These are phyloP conservation scores for Hura crepitans DNA, from an alignment of 441 rosid species.

Conservation along the genomic window DNA sequence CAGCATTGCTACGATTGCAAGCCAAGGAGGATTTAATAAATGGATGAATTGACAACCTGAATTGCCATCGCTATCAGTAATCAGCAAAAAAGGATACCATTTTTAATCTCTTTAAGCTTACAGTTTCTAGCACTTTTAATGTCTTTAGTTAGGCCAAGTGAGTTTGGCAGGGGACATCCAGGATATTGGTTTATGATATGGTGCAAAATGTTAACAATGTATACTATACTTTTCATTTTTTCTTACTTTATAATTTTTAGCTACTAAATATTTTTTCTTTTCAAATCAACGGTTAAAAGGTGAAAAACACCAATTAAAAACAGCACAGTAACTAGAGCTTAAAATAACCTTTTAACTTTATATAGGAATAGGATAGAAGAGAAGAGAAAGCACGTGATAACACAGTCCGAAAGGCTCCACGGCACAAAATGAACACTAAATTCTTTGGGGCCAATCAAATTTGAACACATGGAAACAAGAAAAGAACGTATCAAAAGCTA, in stretches of 20 bases:
- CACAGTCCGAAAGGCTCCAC: constrained; percentile 15
- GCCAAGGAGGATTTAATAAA: constrained; percentile 23
- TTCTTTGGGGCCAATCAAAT: not conserved
- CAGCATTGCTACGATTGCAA: constrained; percentile 89
- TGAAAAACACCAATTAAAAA: too few relatives aligned
- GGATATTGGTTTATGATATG: constrained; percentile 51
- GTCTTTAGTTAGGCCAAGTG: constrained; percentile 88
- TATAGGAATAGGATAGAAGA: too few relatives aligned
- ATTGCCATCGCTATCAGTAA: not conserved
- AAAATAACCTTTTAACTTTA: too few relatives aligned
- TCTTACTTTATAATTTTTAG: too few relatives aligned
- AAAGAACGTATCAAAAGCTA: too few relatives aligned
- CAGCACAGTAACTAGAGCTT: too few relatives aligned
- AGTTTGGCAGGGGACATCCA: constrained; percentile 87
- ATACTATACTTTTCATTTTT: too few relatives aligned
- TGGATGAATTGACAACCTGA: not conserved
- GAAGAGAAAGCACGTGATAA: constrained; percentile 23
- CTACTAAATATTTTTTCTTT: too few relatives aligned
- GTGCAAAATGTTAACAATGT: not conserved
- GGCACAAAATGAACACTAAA: not conserved
- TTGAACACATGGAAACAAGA: not conserved
- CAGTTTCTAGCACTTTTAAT: constrained; percentile 51
- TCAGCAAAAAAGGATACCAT: constrained; percentile 39
- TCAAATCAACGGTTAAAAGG: too few relatives aligned
- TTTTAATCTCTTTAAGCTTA: constrained; percentile 95